Percentiles rank a stretch among this genome's conserved stretches.
phyloP scores from a whole-genome alignment of 768 basidiomycete genomes.

The Lentinula boryana region DNA sequence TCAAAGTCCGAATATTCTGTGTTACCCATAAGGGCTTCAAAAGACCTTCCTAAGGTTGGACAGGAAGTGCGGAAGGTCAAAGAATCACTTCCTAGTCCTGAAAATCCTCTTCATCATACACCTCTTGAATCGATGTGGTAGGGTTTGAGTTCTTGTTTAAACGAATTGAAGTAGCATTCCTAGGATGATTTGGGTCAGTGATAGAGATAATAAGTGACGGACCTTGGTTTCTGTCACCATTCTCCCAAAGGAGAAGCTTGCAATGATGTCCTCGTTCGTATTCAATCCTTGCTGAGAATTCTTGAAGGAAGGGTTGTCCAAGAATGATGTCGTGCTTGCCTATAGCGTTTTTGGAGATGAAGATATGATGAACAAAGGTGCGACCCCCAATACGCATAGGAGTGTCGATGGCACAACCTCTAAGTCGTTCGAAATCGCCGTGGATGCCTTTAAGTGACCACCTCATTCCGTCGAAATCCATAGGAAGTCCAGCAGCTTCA shows the following conservation, averaged over 20 bases:
- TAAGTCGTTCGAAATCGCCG: constrained; percentile 9
- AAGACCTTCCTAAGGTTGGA: constrained; percentile 8
- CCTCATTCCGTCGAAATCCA: constrained; percentile 41
- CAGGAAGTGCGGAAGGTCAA: not conserved
- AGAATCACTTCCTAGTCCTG: not conserved
- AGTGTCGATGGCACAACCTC: constrained; percentile 13
- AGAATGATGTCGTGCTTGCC: constrained; percentile 12
- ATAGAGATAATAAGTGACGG: not conserved
- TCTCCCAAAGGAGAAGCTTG: not conserved
- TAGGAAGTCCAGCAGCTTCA: constrained; percentile 20
- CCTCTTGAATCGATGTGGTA: not conserved
- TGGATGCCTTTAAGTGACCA: constrained; percentile 23
- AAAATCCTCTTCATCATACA: not conserved
- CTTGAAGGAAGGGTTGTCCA: constrained; percentile 13
- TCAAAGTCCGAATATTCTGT: not conserved
- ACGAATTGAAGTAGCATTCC: not conserved
- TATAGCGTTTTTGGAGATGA: constrained; percentile 8
- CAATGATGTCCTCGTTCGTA: not conserved
- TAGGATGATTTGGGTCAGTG: not conserved
- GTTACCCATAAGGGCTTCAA: constrained; percentile 10
- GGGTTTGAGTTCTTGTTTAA: too few species aligned
- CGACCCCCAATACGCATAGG: constrained; percentile 12
- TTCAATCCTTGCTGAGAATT: constrained; percentile 4
- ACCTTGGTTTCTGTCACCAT: not conserved
- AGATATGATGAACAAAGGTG: constrained; percentile 21